These are phyloP conservation scores for Fusarium agapanthi DNA, from an alignment of 2,329 filamentous ascomycete genomes.

Conservation along the genomic window DNA sequence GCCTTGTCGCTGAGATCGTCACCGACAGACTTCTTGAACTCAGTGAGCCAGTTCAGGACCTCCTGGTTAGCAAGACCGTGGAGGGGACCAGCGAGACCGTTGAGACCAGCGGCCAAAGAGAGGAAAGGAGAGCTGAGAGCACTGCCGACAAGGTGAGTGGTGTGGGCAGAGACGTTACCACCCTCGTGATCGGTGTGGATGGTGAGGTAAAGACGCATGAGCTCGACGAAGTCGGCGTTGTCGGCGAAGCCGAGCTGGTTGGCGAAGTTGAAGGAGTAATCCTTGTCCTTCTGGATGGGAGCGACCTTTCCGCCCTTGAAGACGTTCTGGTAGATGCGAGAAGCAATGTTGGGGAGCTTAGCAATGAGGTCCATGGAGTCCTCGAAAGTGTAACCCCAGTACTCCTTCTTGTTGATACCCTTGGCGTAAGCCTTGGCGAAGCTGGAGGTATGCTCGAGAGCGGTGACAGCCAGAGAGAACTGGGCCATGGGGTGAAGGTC, in stretches of 20 bases:
- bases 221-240: conserved; percentile 96
- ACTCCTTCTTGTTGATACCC: conserved; percentile 99
- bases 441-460: conserved; percentile 96
- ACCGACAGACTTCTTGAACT: conserved; percentile 97
- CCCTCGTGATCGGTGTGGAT: conserved; percentile 99
- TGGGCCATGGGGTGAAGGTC: conserved; percentile 99
- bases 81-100: conserved; percentile 96
- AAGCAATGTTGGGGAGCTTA: conserved; percentile 97
- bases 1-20: conserved; percentile 95
- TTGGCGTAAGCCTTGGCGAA: conserved; percentile 99
- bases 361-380: conserved; percentile 99
- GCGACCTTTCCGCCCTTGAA: conserved; percentile 99
- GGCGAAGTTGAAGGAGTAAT: conserved; percentile 99
- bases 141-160: conserved; percentile 95
- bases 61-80: conserved; percentile 99
- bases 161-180: conserved; percentile 98
- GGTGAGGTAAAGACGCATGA: conserved; percentile 98
- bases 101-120: conserved; percentile 93
- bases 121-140: conserved; percentile 98
- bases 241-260: conserved; percentile 98
- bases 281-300: conserved; percentile 96
- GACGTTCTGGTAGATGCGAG: conserved; percentile 99
- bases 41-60: conserved; percentile 97
- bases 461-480: conserved; percentile 96
- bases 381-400: conserved; percentile 99